Evolutionary conservation across 228 moss, liverwort and hornwort species (phyloP), one percentile per base, ranked within the genome.

Genomic region (Sphagnum fallax): DNA sequence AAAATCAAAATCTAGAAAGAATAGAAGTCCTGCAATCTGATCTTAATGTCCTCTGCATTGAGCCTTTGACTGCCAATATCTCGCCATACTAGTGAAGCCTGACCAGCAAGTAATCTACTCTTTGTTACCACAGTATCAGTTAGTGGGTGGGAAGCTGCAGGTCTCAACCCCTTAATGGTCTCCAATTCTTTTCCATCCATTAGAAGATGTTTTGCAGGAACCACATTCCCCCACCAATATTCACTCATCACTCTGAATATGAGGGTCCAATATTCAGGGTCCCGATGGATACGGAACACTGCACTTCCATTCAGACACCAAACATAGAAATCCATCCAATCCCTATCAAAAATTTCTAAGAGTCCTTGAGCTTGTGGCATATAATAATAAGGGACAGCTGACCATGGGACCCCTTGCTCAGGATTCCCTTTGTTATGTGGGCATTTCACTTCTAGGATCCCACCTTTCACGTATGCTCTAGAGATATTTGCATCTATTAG

Each of bases 281-380:
- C 84, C 12, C 97, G 74, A 50, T 84, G 84, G 49, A 97, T 91
- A 65, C 93, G 77, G 67, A 85, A 93, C 15, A 97, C 83, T 55
- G 85, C 82, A 78, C 93, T 93, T 53, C 93, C 97, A 7, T 76
- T 88, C 51, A 78, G 10, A 16, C 91, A 93, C 93, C 93, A 97
- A 32, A 97, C 93, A 12, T 91, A 97, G 53, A 97, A 93, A 70
- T 97, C 93, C 93, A 97, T 85, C 77, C 83, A 79, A 47, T 91
- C 84, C 5, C 93, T 63, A 14, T 88, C 97, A 18, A 93, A 93
- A 74, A 97, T 91, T 61, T 97, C 97, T 47, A 97, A 65, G 50
- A 97, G 78, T 11, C 97, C 97, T 68, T 97, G 97, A 16, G 91
- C 97, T 73, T 97, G 97, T 58, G 97, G 97, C 85, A 97, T 97